Conservation (phyloP, 495 filamentous ascomycete species). For the Annulohypoxylon bovei region DNA sequence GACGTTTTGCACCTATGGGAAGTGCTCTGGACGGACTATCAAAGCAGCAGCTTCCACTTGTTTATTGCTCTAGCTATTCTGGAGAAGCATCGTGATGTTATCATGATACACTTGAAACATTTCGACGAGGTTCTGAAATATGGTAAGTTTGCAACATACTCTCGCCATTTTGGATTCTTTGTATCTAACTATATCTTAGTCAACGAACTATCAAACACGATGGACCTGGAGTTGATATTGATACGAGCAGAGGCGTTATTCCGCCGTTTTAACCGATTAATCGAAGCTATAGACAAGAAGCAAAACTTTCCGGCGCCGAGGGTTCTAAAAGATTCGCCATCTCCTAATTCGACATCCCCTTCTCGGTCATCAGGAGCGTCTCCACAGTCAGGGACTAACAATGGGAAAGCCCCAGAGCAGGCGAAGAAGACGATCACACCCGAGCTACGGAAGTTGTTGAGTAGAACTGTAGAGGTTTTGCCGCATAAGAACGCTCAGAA, state of each 20-base stretch:
- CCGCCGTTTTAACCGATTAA: slow-evolving; percentile 82
- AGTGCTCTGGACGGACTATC: slow-evolving; percentile 90
- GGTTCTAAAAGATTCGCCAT: slow-evolving; percentile 44
- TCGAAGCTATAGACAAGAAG: slow-evolving; percentile 90
- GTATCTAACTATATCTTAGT: slow-evolving; percentile 60
- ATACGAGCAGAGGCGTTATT: slow-evolving; percentile 89
- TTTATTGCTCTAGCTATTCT: slow-evolving; percentile 94
- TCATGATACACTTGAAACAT: slow-evolving; percentile 91
- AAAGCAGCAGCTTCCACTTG: slow-evolving; percentile 88
- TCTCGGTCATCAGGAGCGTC: slow-evolving; percentile 17
- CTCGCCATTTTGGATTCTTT: slow-evolving; percentile 12
- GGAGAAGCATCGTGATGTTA: slow-evolving; percentile 93
- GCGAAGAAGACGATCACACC: slow-evolving; percentile 77
- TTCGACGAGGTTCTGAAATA: slow-evolving; percentile 99
- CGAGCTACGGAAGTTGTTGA: slow-evolving; percentile 80
- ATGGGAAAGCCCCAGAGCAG: slow-evolving; percentile 48
- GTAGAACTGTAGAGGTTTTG: slow-evolving; percentile 72
- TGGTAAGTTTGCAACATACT: slow-evolving; percentile 61
- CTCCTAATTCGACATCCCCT: slow-evolving; percentile 10
- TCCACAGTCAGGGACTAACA: slow-evolving; percentile 17
- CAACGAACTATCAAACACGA: slow-evolving; percentile 93
- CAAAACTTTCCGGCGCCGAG: slow-evolving; percentile 76
- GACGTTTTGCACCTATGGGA: slow-evolving; percentile 94
- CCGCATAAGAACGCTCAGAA: slow-evolving; percentile 56
- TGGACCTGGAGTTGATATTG: slow-evolving; percentile 85